Base-by-base conservation (phyloP, 2,329 filamentous ascomycete species). In the Aspergillus sp. region DNA sequence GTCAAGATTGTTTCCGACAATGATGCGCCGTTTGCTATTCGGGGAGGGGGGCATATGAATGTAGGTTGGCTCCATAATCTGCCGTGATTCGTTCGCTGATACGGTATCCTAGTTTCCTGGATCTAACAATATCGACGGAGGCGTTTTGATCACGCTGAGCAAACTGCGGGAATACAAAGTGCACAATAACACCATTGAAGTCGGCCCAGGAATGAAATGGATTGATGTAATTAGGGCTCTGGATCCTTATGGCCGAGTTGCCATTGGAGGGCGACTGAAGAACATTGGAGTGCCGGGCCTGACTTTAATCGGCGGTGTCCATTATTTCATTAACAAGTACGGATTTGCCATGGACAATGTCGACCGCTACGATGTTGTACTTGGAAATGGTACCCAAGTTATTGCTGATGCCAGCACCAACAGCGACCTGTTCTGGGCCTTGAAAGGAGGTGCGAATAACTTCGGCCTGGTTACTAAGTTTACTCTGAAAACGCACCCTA, bases 1-100 rank as follows among this genome's bases (percentile, higher is more conserved):
- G 50, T 74, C 2, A 47, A 57, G 5, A 60, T 68, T 0, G 57
- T 74, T 7, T 42, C 34, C 3, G n/a, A 30, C 0, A 69, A 70
- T 64, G 47, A 75, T 46, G 61, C 72, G 5, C 74, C 76, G 30
- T 86, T 86, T 58, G 82, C 83, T 3, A 68, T 85, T 66, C 82
- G 83, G 62, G 80, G 80, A 0, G 83, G 83, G 20, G 83, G 83
- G 0, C 83, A 86, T 64, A 71, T 71, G 69, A 68, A 66, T 42
- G 65, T 62, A 51, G 17, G 51, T 37, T 30, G 27, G 3, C 27
- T 30, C 4, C 3, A 0, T 30, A 41, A 40, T 7, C 1, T 39
- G 22, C 5, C 13, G 8, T 34, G 7, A 15, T 12, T 39, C 39
- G 0, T 0, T n/a, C n/a, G 11, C 15, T 33, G 13, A 15, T n/a